phyloP scores from a whole-genome alignment of 345 rosid genomes.

The Populus nigra region DNA sequence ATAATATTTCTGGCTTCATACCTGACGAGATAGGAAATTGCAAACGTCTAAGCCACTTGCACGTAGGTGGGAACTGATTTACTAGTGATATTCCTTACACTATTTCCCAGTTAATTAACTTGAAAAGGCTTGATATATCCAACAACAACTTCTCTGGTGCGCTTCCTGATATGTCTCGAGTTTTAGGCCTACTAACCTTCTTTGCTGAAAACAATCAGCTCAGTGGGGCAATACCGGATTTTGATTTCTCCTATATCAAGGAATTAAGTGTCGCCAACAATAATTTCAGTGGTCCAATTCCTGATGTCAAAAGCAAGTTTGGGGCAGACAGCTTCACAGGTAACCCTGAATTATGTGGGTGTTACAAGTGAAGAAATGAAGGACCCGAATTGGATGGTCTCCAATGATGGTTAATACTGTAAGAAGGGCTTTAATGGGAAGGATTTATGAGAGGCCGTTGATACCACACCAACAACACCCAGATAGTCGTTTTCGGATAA shows the following conservation, averaged over 20 bases:
- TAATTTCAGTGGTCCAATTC: slow-evolving; percentile 49
- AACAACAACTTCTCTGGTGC: slow-evolving; percentile 42
- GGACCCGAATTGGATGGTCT: no score
- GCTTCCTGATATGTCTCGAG: slow-evolving; percentile 39
- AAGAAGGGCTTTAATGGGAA: no score
- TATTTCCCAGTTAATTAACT: slow-evolving; percentile 34
- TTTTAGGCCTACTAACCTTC: slow-evolving; percentile 41
- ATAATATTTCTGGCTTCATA: slow-evolving; percentile 36
- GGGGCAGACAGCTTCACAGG: slow-evolving; percentile 39
- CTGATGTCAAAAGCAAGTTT: slow-evolving; percentile 42
- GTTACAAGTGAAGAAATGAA: no score
- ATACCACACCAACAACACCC: no score
- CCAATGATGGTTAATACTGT: no score
- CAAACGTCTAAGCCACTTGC: slow-evolving; percentile 45
- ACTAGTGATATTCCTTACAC: slow-evolving; percentile 46
- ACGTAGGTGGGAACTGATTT: slow-evolving; percentile 36
- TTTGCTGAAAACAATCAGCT: slow-evolving; percentile 47
- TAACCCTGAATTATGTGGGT: slow-evolving; percentile 29
- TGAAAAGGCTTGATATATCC: slow-evolving; percentile 50
- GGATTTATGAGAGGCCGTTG: no score
- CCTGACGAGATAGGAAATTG: slow-evolving; percentile 44
- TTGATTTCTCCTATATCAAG: slow-evolving; percentile 44
- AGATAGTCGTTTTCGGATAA: no score
- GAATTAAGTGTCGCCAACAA: slow-evolving; percentile 60
- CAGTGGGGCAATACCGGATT: slow-evolving; percentile 37